A percentile compares a stretch with the other conserved stretches of the same genome.
phyloP scores from a whole-genome alignment of 192 early-diverging fungal genomes.

The Entomortierella lignicola region DNA sequence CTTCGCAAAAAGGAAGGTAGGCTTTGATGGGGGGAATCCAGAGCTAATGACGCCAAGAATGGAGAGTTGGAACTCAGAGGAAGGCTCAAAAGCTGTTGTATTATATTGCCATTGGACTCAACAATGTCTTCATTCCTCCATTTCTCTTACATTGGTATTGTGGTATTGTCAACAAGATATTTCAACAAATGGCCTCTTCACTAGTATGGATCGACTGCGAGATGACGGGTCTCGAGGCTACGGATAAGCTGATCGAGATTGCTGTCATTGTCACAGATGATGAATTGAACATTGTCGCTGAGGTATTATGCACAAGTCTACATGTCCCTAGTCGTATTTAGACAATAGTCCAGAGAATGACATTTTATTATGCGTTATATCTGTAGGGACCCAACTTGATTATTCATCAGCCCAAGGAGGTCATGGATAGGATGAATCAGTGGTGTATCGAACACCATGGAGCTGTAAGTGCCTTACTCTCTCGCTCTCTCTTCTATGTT shows the following conservation, averaged over 20 bases:
- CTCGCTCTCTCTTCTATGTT: no score
- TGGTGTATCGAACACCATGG: slow-evolving; percentile 94
- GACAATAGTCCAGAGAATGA: not conserved
- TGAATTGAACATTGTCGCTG: slow-evolving; percentile 84
- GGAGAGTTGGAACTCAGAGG: no score
- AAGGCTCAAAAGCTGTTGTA: no score
- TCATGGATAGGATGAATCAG: slow-evolving; percentile 91
- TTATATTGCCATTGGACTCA: no score
- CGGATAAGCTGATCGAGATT: slow-evolving; percentile 91
- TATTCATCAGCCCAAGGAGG: slow-evolving; percentile 75
- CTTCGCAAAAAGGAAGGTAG: no score
- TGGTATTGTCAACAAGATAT: not conserved
- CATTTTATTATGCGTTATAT: not conserved
- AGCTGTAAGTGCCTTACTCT: slow-evolving; percentile 56
- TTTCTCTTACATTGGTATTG: no score
- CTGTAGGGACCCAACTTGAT: slow-evolving; percentile 73
- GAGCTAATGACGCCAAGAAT: no score
- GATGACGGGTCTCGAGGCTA: slow-evolving; percentile 80
- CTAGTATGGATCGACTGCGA: slow-evolving; percentile 91
- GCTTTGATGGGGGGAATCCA: no score
- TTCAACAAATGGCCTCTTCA: slow-evolving; percentile 51
- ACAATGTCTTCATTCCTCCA: no score
- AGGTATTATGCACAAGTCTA: slow-evolving; percentile 55
- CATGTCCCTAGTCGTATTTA: not conserved
- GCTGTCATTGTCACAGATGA: slow-evolving; percentile 90